Base-by-base conservation (phyloP, 129 eudicot species). In the Artemisia annua region DNA sequence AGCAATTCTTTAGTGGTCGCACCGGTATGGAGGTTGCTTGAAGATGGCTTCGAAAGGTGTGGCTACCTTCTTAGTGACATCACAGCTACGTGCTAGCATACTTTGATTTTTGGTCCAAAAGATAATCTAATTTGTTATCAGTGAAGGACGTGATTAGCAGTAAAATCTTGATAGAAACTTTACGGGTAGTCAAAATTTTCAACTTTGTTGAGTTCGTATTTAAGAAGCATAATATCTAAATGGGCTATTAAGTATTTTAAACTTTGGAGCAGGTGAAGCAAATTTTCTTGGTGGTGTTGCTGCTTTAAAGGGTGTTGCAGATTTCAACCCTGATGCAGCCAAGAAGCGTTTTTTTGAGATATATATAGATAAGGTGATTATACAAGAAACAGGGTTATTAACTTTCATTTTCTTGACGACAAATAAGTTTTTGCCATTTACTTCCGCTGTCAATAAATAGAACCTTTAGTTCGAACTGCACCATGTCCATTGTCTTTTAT, bases 211-310 rank as follows among this genome's bases (percentile, higher is more conserved):
- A 53, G 65, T 52, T 43, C 18, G 35, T 39, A 13, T 30, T 62
- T 46, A 52, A 30, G 58, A 62, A 62, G 19, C 35, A 10, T 64
- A 19, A 2, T 30, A 46, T 62, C 50, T 49, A 62, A 48, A 61
- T 62, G 15, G 62, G 62, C 66, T 67, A 69, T 77, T 32, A 22
- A 69, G 30, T 59, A 28, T 69, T 50, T 10, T 28, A 18, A 48
- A 19, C 60, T 57, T 18, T 79, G 75, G 61, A 80, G 24, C 82
- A 95, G 99, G 99, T 71, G 99, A 95, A 81, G 96, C 99, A 69
- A 95, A 91, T 44, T 95, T 95, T 69, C 87, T 95, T 63, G 97
- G 99, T 77, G 97, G 99, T 32, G 99, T 95, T 55, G 99, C 99
- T 77, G 65, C 71, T 61, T 79, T 82, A 43, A 95, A 95, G 75